A percentile compares a stretch with the other conserved stretches of the same genome.
phyloP scores from a whole-genome alignment of 208 protist genomes.

The Sergeia podlipaevii region DNA sequence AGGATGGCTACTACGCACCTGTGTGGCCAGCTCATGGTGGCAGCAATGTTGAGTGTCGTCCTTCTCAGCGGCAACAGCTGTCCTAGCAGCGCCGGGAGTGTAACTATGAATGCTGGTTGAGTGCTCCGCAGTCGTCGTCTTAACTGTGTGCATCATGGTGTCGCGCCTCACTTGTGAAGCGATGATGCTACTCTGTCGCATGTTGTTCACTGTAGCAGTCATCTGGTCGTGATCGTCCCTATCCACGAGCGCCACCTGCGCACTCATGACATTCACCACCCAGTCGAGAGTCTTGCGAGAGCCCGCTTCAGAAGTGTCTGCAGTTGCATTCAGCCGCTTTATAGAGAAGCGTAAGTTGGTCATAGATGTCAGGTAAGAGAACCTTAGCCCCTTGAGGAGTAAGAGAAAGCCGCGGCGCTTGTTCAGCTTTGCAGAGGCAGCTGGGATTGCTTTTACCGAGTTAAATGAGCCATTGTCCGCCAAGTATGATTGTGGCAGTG shows the following conservation, averaged over 20 bases:
- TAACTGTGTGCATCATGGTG: background rate
- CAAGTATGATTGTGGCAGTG: background rate
- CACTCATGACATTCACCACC: constrained; percentile 52
- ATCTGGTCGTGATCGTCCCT: constrained; percentile 80
- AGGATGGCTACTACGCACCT: constrained; percentile 7
- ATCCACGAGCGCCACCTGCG: constrained; percentile 80
- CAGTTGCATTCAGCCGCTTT: constrained; percentile 41
- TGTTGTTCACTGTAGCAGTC: constrained; percentile 19
- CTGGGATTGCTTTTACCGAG: too few species aligned
- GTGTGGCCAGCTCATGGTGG: background rate
- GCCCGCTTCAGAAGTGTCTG: constrained; percentile 25
- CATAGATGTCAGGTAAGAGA: constrained; percentile 79
- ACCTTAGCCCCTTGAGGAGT: constrained; percentile 53
- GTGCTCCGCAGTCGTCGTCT: background rate
- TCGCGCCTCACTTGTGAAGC: background rate
- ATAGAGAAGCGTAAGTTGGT: constrained; percentile 78
- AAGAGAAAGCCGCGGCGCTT: constrained; percentile 48
- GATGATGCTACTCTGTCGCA: too few species aligned
- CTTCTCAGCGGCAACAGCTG: background rate
- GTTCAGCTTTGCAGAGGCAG: too few species aligned
- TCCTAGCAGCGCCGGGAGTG: constrained; percentile 3
- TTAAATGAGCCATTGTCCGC: too few species aligned
- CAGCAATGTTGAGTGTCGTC: background rate
- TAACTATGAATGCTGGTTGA: background rate
- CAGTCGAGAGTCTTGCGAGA: constrained; percentile 37